Evolutionary conservation across 2,329 filamentous ascomycete species (phyloP).

Genomic region (Akanthomyces dipterigenus): DNA sequence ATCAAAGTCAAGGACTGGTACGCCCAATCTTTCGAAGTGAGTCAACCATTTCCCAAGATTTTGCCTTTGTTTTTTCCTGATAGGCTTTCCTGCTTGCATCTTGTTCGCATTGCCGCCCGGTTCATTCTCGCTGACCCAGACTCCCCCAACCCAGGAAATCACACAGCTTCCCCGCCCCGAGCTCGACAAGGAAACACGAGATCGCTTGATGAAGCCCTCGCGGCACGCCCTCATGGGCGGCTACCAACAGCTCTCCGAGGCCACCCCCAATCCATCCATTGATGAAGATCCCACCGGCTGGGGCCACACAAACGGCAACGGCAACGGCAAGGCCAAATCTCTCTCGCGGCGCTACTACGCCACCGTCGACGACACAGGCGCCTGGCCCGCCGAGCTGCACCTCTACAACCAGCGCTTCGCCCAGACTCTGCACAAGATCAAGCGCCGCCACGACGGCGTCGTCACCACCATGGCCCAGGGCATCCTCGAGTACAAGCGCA

Average conservation of each 20-base stretch:
- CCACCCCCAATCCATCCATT: constrained; percentile 86
- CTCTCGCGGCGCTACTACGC: constrained; percentile 68
- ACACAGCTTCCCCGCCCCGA: constrained; percentile 75
- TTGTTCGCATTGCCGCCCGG: neutral
- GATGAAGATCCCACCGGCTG: constrained; percentile 68
- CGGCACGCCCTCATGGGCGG: constrained; percentile 50
- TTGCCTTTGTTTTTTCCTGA: neutral
- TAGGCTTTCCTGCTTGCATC: neutral
- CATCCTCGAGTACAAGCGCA: constrained; percentile 96
- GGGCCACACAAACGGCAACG: constrained; percentile 40
- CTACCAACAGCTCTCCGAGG: constrained; percentile 63
- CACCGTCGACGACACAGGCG: constrained; percentile 76
- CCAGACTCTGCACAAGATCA: constrained; percentile 85
- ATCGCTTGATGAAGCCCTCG: constrained; percentile 66
- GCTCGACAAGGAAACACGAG: constrained; percentile 67
- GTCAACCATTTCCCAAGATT: constrained; percentile 19
- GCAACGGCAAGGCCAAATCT: constrained; percentile 41
- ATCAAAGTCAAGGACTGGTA: constrained; percentile 96
- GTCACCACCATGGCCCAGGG: constrained; percentile 98
- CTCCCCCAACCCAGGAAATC: constrained; percentile 63
- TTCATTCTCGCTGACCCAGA: constrained; percentile 7
- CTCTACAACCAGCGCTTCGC: constrained; percentile 92
- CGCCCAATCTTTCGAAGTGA: constrained; percentile 96
- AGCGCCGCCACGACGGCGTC: constrained; percentile 90
- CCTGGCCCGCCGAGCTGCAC: constrained; percentile 91